Conservation (phyloP, 2,329 filamentous ascomycete species). For the Emergomyces africanus region DNA sequence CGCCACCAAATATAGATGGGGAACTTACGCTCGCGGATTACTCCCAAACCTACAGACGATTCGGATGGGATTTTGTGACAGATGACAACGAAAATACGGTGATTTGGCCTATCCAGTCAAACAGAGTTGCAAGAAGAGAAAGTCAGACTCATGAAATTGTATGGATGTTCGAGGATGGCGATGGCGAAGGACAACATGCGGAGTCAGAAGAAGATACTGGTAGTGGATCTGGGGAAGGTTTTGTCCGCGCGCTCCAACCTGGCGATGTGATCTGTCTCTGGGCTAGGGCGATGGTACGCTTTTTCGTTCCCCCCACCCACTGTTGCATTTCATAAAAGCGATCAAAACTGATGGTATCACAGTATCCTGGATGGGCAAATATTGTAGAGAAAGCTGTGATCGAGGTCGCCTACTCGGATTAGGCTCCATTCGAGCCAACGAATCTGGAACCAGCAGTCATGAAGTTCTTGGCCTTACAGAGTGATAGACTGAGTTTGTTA, state of each 20-base stretch:
- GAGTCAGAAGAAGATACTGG: background rate
- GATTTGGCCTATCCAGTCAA: background rate
- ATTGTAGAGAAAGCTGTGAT: background rate
- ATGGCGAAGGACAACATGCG: background rate
- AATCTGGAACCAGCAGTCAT: background rate
- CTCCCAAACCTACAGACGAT: background rate
- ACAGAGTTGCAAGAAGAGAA: background rate
- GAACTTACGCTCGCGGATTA: background rate
- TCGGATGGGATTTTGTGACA: background rate
- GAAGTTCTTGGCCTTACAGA: background rate
- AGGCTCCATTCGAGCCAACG: background rate
- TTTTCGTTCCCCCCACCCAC: background rate
- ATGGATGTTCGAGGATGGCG: background rate
- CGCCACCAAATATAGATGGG: background rate
- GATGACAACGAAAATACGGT: background rate
- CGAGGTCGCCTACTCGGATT: constrained; percentile 1
- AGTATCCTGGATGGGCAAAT: constrained; percentile 3
- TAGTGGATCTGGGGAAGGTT: background rate
- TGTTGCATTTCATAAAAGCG: background rate
- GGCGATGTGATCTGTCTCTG: constrained; percentile 2
- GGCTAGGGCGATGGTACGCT: constrained; percentile 1
- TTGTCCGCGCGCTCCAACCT: background rate
- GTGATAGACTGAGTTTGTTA: background rate
- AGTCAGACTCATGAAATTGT: background rate
- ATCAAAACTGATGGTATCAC: background rate